Base-by-base conservation (phyloP, 1,284 basidiomycete genomes). In the Schizophyllum amplum region DNA sequence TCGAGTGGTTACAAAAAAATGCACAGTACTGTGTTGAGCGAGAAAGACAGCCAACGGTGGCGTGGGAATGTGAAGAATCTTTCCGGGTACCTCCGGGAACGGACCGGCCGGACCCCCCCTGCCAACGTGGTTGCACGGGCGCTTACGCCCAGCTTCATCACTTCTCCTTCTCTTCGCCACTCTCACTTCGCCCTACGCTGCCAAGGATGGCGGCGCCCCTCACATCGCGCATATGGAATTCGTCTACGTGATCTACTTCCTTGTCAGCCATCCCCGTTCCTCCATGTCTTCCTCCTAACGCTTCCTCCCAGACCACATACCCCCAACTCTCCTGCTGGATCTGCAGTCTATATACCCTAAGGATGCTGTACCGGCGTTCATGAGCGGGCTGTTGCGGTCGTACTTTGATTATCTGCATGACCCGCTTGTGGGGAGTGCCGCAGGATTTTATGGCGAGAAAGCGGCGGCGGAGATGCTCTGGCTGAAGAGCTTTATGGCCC, bases 291-390 rank as follows among this genome's bases (percentile, higher is more conserved):
- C 26, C 24, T 56, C 53, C 51, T 48, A 33, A n/a, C 50, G 24
- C 15, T 42, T 46, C 22, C 23, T 55, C 22, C 62, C 87, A 83
- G 71, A 81, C 1, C 87, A 90, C 64, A 72, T 89, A 17, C 78
- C 81, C 1, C 80, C 82, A 2, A 81, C 86, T 1, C 64, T 90
- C 3, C 65, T 87, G 23, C 66, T 90, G 26, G 88, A 91, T 66
- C 67, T 84, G n/a, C 88, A 90, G 67, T 70, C 78, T 2, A 55
- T 91, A n/a, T 86, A 85, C 62, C 86, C 87, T 3, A 56, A 71
- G 0, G 61, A 69, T 17, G 59, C 78, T 13, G 66, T 84, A 6
- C 87, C 87, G 0, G 50, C 61, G 1, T 59, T 74, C 56, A 62
- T 87, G 46, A 68, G 69, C 22, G 64, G 64, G 3, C 65, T 86